Evolutionary conservation across 495 filamentous ascomycete genomes (phyloP), one percentile per base, ranked within the genome.

Genomic region (Geoglossum glabrum): DNA sequence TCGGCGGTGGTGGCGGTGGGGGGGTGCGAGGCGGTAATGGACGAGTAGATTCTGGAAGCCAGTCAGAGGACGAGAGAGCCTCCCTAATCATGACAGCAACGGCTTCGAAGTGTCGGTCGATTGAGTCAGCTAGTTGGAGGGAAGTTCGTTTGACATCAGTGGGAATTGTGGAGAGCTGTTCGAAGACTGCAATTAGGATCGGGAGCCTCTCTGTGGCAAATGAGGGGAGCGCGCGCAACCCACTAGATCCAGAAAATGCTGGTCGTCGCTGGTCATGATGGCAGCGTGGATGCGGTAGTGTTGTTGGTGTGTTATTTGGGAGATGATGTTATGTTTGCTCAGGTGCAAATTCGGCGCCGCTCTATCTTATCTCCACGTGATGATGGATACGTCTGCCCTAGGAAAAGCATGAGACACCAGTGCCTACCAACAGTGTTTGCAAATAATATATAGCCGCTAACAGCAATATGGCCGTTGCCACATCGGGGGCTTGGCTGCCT

Each of bases 61-160:
- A 90, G 64, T 74, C 65, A 55, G 81, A 75, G 19, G 76, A 67
- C 0, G 80, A 75, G 40, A 90, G 67, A 0, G 76, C 71, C 40
- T 86, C 79, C 59, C 83, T 74, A 33, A 92, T 64, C 25, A 67
- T 68, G 13, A 70, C 71, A 23, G 89, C 81, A 34, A 83, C 79
- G 55, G 74, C 67, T 62, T 94, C 86, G 66, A 90, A 79, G 54
- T 86, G 76, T 47, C 75, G 74, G 65, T 95, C 84, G 67, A 94
- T 79, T 43, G 80, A 81, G 57, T 88, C 82, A 59, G 86, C 85
- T 60, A 85, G 78, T 30, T 82, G 70, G 61, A 71, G 68, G 5
- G 82, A 79, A 67, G 82, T 82, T 61, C 71, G 70, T 57, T 73
- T 76, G 71, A 90, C 76, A 62, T 87, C 80, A 69, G 79, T 75